Evolutionary conservation across 371 early-diverging fungal species (phyloP), one percentile per base, ranked within the genome.

Genomic region (Mortierella polycephala): DNA sequence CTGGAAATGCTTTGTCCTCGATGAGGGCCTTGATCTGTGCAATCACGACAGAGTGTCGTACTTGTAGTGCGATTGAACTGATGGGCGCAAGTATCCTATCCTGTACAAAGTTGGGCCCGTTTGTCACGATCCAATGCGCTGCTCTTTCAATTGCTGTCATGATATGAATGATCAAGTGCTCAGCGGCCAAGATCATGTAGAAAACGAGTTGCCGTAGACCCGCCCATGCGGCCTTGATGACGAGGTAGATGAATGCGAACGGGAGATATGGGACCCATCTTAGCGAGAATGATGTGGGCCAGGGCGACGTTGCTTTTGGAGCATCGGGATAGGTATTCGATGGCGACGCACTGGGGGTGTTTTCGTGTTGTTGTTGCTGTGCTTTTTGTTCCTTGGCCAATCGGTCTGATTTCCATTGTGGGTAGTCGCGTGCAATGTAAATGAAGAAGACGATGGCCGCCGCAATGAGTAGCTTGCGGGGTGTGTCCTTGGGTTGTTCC

Each of bases 201-300:
- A 79, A 49, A 18, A 72, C 60, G 7, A 73, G 53, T n/a, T 49
- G 39, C 2, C 80, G 80, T n/a, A 79, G 52, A 14, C 57, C 53
- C 2, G 57, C 40, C 64, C 69, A 73, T 37, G 61, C 46, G 2
- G 73, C 67, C 39, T 69, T 79, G 55, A 66, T 14, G 51, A 62
- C 50, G 16, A 79, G 63, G 37, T 72, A 73, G 60, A 79, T 49
- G 47, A 79, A 61, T 0, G 80, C 80, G 37, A 79, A 64, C 20
- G 80, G 80, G 11, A 79, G 51, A 40, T 72, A 79, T 7, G 80
- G 80, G 13, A 79, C 69, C 80, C 80, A 79, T 18, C 80, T 57
- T 20, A 62, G 0, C 5, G 80, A 79, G 56, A 79, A 69, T 40
- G 44, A 47, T 23, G 40, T 39, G 13, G 69, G 66, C 68, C 64